A percentile compares a stretch with the other conserved stretches of the same genome.
phyloP scores from a whole-genome alignment of 176 grass and related monocot genomes.

The Rhipidocladum racemiflorum region DNA sequence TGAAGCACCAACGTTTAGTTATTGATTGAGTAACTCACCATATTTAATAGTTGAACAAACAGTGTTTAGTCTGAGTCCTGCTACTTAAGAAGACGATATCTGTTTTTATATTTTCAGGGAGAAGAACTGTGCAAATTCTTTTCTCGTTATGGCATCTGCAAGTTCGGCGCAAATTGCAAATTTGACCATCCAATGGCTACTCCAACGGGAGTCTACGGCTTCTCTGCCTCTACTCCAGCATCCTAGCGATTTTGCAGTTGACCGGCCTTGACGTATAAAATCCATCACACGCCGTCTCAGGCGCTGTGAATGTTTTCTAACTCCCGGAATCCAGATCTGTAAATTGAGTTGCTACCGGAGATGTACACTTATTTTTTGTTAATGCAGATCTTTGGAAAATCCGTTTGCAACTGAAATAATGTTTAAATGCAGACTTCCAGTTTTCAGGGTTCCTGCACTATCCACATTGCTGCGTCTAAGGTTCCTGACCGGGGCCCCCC shows the following conservation, averaged over 20 bases:
- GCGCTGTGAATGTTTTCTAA: constrained; percentile 47
- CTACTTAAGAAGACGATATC: not conserved
- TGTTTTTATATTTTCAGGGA: constrained; percentile 50
- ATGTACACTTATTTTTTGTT: constrained; percentile 62
- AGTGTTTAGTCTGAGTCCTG: not conserved
- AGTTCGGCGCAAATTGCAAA: constrained; percentile 95
- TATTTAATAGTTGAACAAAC: not conserved
- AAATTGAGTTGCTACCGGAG: constrained; percentile 75
- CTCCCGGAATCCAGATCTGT: constrained; percentile 63
- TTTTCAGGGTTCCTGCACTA: constrained; percentile 1
- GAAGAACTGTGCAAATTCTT: constrained; percentile 93
- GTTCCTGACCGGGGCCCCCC: not conserved
- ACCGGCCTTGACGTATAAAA: constrained; percentile 54
- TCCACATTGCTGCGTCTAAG: not conserved
- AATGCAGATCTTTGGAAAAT: constrained; percentile 31
- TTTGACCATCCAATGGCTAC: constrained; percentile 90
- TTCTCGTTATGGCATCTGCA: constrained; percentile 97
- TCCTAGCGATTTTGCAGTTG: constrained; percentile 43
- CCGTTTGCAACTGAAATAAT: constrained; percentile 20
- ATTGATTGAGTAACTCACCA: not conserved
- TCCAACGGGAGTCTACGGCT: constrained; percentile 72
- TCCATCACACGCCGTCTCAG: constrained; percentile 21
- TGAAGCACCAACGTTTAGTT: not conserved
- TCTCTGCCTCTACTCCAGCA: constrained; percentile 41
- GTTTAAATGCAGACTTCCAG: constrained; percentile 1